phyloP scores from a whole-genome alignment of 352 stramenopile species.

The Phytophthora cryptogea region DNA sequence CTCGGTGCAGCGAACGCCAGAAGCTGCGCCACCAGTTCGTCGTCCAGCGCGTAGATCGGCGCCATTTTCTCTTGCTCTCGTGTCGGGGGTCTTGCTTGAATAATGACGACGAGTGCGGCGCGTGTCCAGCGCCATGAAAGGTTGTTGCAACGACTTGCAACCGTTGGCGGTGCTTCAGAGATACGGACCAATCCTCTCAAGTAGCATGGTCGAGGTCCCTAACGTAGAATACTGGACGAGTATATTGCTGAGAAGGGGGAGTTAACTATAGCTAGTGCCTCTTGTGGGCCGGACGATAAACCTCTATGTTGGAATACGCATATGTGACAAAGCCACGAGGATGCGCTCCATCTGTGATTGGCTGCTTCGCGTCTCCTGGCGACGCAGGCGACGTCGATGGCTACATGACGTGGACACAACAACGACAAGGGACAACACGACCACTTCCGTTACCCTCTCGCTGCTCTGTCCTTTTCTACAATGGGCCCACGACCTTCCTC shows the following conservation, averaged over 20 bases:
- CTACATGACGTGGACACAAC: slow-evolving; percentile 2
- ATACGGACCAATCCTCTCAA: slow-evolving; percentile 17
- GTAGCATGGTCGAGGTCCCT: background rate
- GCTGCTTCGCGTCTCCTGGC: background rate
- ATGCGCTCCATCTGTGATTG: background rate
- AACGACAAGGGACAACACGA: background rate
- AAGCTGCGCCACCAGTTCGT: slow-evolving; percentile 36
- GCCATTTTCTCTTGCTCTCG: slow-evolving; percentile 21
- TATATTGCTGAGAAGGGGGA: background rate
- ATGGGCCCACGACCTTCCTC: slow-evolving; percentile 4
- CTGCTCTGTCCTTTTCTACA: slow-evolving; percentile 24
- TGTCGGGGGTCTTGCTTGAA: slow-evolving; percentile 19
- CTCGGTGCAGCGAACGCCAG: slow-evolving; percentile 31
- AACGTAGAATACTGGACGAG: background rate
- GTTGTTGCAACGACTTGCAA: slow-evolving; percentile 9
- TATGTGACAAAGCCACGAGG: slow-evolving; percentile 17
- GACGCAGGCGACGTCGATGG: slow-evolving; percentile 8
- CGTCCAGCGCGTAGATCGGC: slow-evolving; percentile 35
- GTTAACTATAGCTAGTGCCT: background rate
- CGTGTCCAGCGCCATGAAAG: slow-evolving; percentile 6
- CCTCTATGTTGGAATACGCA: slow-evolving; percentile 1
- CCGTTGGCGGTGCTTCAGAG: slow-evolving; percentile 21
- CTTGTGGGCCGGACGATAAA: no score
- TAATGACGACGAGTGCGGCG: background rate
- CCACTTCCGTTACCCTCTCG: slow-evolving; percentile 1